Conservation (phyloP, 768 basidiomycete species). For the Leucocoprinus sp. region DNA sequence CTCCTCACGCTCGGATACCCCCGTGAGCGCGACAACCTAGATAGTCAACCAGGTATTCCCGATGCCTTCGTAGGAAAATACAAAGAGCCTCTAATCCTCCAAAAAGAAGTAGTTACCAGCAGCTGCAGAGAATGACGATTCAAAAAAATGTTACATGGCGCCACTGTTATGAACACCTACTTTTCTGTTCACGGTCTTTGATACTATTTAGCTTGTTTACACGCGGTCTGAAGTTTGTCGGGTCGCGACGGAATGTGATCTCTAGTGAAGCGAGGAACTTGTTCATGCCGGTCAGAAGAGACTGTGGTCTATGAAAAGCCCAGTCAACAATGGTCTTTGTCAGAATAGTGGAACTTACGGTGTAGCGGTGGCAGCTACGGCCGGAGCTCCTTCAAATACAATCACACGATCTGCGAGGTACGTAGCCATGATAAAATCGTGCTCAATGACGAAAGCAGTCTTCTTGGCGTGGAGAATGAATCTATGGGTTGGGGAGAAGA, state of each 20-base stretch:
- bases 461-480: constrained; percentile 96
- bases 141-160: not conserved
- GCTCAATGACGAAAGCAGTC: constrained; percentile 98
- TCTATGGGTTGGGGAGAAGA: constrained; percentile 23
- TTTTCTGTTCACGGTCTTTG: constrained; percentile 84
- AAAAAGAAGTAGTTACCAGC: constrained; percentile 91
- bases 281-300: constrained; percentile 95
- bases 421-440: constrained; percentile 99
- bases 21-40: not conserved
- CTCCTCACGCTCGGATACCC: not conserved
- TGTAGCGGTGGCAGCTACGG: constrained; percentile 80
- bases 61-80: not conserved
- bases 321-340: not conserved
- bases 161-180: constrained; percentile 29
- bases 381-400: constrained; percentile 84
- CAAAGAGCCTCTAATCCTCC: constrained; percentile 49
- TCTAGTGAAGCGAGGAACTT: constrained; percentile 91
- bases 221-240: constrained; percentile 85
- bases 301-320: constrained; percentile 66
- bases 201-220: constrained; percentile 82
- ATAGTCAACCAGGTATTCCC: not conserved
- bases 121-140: constrained; percentile 28
- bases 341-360: constrained; percentile 46
- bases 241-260: constrained; percentile 97
- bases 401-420: constrained; percentile 98